phyloP scores from a whole-genome alignment of 129 eudicot species.

The Flaveria linearis region DNA sequence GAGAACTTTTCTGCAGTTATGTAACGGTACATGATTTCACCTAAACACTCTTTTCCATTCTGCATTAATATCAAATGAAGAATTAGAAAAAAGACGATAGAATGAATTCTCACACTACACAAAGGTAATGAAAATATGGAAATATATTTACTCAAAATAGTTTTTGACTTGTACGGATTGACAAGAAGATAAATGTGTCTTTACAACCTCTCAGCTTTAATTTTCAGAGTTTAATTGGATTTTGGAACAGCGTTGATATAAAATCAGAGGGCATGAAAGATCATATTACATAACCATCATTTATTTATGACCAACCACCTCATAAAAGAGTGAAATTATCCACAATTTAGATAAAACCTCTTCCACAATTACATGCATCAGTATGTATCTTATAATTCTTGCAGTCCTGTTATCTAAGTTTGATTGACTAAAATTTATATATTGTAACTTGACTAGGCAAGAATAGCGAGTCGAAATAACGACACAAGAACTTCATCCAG shows the following conservation, averaged over 20 bases:
- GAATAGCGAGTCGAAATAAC: slow-evolving; percentile 1
- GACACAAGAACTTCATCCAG: slow-evolving; percentile 15
- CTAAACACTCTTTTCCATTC: slow-evolving; percentile 90
- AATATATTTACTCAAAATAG: neutral
- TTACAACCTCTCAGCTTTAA: no score
- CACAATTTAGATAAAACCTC: neutral
- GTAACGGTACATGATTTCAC: slow-evolving; percentile 83
- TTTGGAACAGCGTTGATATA: neutral
- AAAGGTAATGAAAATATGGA: slow-evolving; percentile 14
- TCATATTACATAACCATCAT: neutral
- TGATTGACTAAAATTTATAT: neutral
- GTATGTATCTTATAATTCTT: neutral
- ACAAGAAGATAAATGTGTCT: neutral
- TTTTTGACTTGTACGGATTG: neutral
- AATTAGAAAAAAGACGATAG: neutral
- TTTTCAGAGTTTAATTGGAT: neutral
- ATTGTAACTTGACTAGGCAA: neutral
- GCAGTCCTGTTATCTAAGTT: slow-evolving; percentile 17
- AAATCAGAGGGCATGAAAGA: neutral
- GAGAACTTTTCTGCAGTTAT: slow-evolving; percentile 82
- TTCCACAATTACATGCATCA: neutral
- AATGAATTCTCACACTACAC: slow-evolving; percentile 3
- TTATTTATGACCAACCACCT: slow-evolving; percentile 9
- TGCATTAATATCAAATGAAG: slow-evolving; percentile 36
- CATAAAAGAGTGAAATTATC: neutral